A percentile compares a stretch with the other conserved stretches of the same genome.
Evolutionary conservation across 208 protist species (phyloP).

Genomic region (Leishmania aethiopica): DNA sequence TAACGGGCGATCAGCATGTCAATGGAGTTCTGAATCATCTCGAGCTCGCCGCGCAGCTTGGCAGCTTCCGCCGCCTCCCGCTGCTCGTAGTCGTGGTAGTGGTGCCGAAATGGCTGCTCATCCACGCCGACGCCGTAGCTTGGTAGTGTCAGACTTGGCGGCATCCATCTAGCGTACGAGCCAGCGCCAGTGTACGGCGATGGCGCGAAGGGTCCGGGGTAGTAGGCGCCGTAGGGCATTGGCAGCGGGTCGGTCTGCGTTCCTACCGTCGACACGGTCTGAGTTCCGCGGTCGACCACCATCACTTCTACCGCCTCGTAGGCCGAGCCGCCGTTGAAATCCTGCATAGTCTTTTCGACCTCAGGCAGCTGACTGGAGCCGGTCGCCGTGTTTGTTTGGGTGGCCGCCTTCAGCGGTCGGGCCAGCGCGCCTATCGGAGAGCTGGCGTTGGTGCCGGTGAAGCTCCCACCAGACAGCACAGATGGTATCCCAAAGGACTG

Average conservation of each 20-base stretch:
- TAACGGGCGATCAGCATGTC: slow-evolving; percentile 87
- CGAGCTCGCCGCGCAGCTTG: slow-evolving; percentile 64
- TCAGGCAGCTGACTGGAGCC: slow-evolving; percentile 27
- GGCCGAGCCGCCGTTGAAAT: slow-evolving; percentile 6
- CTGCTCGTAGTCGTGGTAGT: slow-evolving; percentile 31
- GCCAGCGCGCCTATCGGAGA: neutral
- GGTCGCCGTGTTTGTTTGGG: slow-evolving; percentile 13
- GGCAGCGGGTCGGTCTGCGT: slow-evolving; percentile 79
- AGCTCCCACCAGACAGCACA: neutral
- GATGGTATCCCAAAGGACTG: slow-evolving; percentile 7
- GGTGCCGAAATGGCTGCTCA: slow-evolving; percentile 41
- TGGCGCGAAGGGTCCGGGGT: slow-evolving; percentile 19
- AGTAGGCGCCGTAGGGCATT: slow-evolving; percentile 21
- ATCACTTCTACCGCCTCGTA: slow-evolving; percentile 72
- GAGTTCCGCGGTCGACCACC: slow-evolving; percentile 85
- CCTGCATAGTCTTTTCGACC: slow-evolving; percentile 26
- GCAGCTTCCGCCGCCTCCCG: slow-evolving; percentile 23
- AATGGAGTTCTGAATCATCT: slow-evolving; percentile 78
- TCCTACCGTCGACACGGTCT: slow-evolving; percentile 67
- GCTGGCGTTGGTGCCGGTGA: neutral
- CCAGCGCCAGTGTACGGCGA: slow-evolving; percentile 1
- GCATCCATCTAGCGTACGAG: slow-evolving; percentile 5
- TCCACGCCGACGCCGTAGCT: slow-evolving; percentile 27
- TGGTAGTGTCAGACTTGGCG: neutral
- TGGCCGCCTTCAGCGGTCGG: neutral